Base-by-base conservation (phyloP, 305 asterid genomes). In the Fraxinus sp. region DNA sequence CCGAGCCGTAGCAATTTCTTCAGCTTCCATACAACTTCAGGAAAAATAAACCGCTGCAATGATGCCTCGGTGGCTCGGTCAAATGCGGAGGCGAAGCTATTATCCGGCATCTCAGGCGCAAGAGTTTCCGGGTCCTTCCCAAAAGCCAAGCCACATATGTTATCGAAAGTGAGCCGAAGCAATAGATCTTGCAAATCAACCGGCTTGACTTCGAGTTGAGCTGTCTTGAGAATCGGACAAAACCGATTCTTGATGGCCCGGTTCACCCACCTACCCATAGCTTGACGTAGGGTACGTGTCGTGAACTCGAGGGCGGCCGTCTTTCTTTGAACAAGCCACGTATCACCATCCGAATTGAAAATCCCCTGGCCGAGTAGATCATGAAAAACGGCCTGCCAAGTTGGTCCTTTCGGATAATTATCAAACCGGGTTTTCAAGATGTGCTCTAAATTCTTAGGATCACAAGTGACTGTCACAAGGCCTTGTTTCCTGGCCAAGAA, bases 291-390 rank as follows among this genome's bases (percentile, higher is more conserved):
- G 10, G 98, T 94, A 33, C 98, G 82, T 0, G 98, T 93, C 0
- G 98, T 94, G 85, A 94, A 94, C 89, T 94, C 98, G 1, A 94
- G 93, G 0, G 98, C 98, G 0, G 98, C 97, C 0, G 98, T 94
- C 75, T 94, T 94, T 35, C 98, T 77, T 78, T 94, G 98, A 64
- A 93, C 90, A 44, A 92, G 91, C 98, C 98, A 94, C 80, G 98
- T 94, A 87, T 95, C 97, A 8, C 97, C 98, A n/a, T 95, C 98
- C 1, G 98, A 92, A 49, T 95, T 95, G 83, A 95, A 95, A 81
- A 95, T 95, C 41, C 98, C 98, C 78, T 94, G 92, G 1, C 98
- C 98, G 4, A 95, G 91, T 0, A 95, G 85, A 41, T 95, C 98
- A 10, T 95, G 98, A 83, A 95, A 95, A 57, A 93, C 98, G 4